These are phyloP conservation scores for Septoria linicola DNA, from an alignment of 2,329 filamentous ascomycete species.

Conservation along the genomic window DNA sequence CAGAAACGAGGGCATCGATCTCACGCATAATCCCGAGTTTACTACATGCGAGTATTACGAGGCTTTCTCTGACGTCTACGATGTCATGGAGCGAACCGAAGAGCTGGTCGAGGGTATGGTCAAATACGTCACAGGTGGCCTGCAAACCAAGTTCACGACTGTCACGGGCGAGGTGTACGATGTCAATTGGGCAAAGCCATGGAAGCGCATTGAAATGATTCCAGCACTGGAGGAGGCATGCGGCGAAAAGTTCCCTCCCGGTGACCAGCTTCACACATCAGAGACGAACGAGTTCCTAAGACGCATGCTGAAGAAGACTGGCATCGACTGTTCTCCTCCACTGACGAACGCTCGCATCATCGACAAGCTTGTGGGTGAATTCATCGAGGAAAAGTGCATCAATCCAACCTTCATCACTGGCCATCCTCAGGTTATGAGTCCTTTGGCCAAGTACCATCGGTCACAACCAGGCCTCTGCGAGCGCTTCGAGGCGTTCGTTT, in stretches of 20 bases:
- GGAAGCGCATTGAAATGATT: slow-evolving; percentile 95
- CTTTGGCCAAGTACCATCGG: slow-evolving; percentile 93
- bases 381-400: slow-evolving; percentile 89
- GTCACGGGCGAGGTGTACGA: slow-evolving; percentile 82
- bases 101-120: slow-evolving; percentile 88
- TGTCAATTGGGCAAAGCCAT: slow-evolving; percentile 95
- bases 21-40: slow-evolving; percentile 98
- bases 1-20: slow-evolving; percentile 85
- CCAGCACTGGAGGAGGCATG: slow-evolving; percentile 83
- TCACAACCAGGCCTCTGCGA: slow-evolving; percentile 80
- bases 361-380: slow-evolving; percentile 86
- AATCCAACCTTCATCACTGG: slow-evolving; percentile 90
- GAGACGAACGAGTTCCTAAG: slow-evolving; percentile 89
- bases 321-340: slow-evolving; percentile 84
- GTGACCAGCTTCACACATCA: slow-evolving; percentile 82
- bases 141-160: slow-evolving; percentile 67
- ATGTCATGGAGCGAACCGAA: slow-evolving; percentile 87
- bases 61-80: slow-evolving; percentile 81
- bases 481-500: slow-evolving; percentile 95
- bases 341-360: slow-evolving; percentile 94
- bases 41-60: slow-evolving; percentile 97
- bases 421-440: slow-evolving; percentile 84
- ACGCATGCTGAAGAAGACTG: slow-evolving; percentile 80
- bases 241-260: slow-evolving; percentile 90
- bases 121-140: slow-evolving; percentile 74